phyloP scores from a whole-genome alignment of 2,329 filamentous ascomycete species.

The Fusarium decemcellulare region DNA sequence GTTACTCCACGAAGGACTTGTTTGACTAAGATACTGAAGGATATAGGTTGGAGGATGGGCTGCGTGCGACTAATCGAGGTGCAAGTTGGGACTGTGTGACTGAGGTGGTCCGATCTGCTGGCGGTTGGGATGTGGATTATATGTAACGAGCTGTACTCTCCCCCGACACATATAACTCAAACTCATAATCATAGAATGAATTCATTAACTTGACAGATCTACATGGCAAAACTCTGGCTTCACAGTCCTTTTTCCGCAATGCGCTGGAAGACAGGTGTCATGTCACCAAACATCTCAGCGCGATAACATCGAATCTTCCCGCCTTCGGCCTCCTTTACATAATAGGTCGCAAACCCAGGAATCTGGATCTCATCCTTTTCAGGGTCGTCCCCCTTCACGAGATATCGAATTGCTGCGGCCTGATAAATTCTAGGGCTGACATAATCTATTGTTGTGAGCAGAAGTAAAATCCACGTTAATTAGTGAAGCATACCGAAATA shows the following conservation, averaged over 20 bases:
- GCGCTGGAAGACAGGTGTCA: conserved; percentile 2
- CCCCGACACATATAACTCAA: too few species aligned
- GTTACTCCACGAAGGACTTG: too few species aligned
- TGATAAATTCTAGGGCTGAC: conserved; percentile 16
- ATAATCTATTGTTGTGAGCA: conserved; percentile 5
- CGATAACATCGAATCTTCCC: conserved; percentile 2
- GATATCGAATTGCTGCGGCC: conserved; percentile 13
- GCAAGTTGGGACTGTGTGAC: too few species aligned
- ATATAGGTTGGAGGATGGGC: too few species aligned
- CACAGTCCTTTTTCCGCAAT: conserved; percentile 15
- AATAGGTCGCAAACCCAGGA: background rate
- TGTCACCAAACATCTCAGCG: conserved; percentile 12
- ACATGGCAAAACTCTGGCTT: background rate
- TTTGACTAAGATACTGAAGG: too few species aligned
- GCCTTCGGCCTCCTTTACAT: background rate
- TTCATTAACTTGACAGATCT: too few species aligned
- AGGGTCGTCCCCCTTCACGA: conserved; percentile 14
- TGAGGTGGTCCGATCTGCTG: too few species aligned
- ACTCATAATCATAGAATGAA: too few species aligned
- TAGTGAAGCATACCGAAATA: background rate
- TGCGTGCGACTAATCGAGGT: too few species aligned
- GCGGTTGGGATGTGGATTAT: too few species aligned
- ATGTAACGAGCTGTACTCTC: too few species aligned
- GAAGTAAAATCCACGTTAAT: rapidly evolving
- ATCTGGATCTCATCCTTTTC: conserved; percentile 8